Evolutionary conservation across 768 basidiomycete species (phyloP), one percentile per base, ranked within the genome.

Genomic region (Scleroderma bovista): DNA sequence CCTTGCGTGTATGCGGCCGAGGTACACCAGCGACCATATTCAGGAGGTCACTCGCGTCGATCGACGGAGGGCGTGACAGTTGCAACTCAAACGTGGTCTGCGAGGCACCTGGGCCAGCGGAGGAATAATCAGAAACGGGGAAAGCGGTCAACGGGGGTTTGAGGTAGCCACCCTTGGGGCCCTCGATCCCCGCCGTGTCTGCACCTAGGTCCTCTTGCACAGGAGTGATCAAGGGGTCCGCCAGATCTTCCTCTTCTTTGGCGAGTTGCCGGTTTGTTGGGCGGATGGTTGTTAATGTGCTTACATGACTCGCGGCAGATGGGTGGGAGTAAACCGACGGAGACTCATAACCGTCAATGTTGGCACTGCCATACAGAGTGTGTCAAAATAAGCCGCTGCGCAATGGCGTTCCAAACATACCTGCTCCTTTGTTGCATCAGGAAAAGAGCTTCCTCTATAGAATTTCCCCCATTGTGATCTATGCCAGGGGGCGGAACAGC

Each of bases 311-410:
- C 16, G 44, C 44, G 17, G 45, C 29, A 9, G 53, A 51, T 5
- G 42, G 29, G 19, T 54, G 53, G 12, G 50, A 52, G 43, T 54
- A 54, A 9, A 47, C 3, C 13, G 53, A 54, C 5, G 29, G 22
- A 6, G 53, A 47, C 1, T 31, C 33, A 17, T 51, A 46, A 12
- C 51, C 43, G 29, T 43, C 46, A 12, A 34, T 31, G 29, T 15
- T 47, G 29, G 31, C 15, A 38, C 23, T 39, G 23, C 7, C 26
- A 26, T 51, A 2, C 26, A 33, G 29, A 39, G 26, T 24, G 22
- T 26, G n/a, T 46, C 44, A n/a, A 20, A 36, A 16, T 26, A 12
- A 13, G 38, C 33, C 13, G 17, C 33, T 20, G 39, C 2, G 16
- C 34, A 12, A 13, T 23, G 24, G 7, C 8, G 17, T n/a, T 29